Evolutionary conservation across 2,329 filamentous ascomycete species (phyloP).

Genomic region (Kalmusia sp.): DNA sequence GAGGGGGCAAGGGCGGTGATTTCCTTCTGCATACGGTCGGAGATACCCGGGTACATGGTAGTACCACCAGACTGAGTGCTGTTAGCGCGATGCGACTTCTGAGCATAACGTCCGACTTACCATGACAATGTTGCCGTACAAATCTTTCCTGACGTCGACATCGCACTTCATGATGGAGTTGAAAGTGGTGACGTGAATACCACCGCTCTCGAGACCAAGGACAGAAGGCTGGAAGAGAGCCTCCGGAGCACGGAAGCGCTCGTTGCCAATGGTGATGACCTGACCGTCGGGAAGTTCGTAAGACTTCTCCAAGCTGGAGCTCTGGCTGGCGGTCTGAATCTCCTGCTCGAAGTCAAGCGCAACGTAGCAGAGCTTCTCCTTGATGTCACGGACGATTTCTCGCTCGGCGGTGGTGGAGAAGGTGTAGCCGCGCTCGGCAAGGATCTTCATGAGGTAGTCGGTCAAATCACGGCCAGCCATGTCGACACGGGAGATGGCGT

Average conservation of each 20-base stretch:
- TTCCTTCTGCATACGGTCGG: constrained; percentile 99
- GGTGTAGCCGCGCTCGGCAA: constrained; percentile 98
- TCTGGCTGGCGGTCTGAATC: constrained; percentile 99
- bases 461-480: constrained; percentile 99
- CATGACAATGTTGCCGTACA: constrained; percentile 99
- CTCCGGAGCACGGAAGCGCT: constrained; percentile 99
- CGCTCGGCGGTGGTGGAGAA: constrained; percentile 99
- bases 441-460: constrained; percentile 99
- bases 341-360: constrained; percentile 99
- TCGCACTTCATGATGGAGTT: constrained; percentile 99
- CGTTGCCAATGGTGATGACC: constrained; percentile 99
- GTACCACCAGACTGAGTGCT: constrained; percentile 90
- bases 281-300: constrained; percentile 99
- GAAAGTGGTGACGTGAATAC: constrained; percentile 99
- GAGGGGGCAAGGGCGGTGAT: constrained; percentile 99
- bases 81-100: constrained; percentile 42
- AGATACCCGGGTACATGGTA: constrained; percentile 99
- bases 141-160: constrained; percentile 99
- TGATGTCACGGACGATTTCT: constrained; percentile 99
- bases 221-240: constrained; percentile 99
- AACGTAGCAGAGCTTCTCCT: constrained; percentile 99
- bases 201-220: constrained; percentile 96
- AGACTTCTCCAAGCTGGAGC: constrained; percentile 98
- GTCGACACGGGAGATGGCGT: constrained; percentile 99
- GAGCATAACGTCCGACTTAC: constrained; percentile 63